A percentile compares a stretch with the other conserved stretches of the same genome.
These are phyloP conservation scores for Manihot esculenta DNA, from an alignment of 441 rosid species.

Conservation along the genomic window DNA sequence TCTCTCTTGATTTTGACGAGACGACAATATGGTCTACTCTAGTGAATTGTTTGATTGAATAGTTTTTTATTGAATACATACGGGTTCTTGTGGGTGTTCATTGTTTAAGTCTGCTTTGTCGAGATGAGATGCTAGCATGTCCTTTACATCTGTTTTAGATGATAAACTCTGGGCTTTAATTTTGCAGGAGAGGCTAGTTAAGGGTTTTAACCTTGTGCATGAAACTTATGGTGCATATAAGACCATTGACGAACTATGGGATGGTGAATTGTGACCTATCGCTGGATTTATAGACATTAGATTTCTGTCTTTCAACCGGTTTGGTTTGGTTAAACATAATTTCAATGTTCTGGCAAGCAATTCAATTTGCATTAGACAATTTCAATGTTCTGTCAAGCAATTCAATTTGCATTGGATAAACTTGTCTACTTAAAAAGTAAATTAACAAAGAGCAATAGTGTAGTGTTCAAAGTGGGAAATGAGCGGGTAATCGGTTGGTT, in stretches of 20 bases:
- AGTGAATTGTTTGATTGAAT: too few relatives aligned
- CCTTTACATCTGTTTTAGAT: neutral
- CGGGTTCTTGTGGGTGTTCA: neutral
- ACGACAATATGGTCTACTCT: neutral
- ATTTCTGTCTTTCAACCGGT: constrained; percentile 15
- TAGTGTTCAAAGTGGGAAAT: too few relatives aligned
- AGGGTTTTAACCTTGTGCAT: constrained; percentile 30
- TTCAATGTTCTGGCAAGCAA: too few relatives aligned
- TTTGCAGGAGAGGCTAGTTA: constrained; percentile 38
- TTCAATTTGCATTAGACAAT: too few relatives aligned
- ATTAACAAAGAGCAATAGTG: too few relatives aligned
- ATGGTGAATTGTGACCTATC: constrained; percentile 33
- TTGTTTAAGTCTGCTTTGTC: neutral
- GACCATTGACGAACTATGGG: constrained; percentile 54
- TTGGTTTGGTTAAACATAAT: neutral
- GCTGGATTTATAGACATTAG: neutral
- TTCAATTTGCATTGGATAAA: neutral
- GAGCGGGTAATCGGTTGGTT: too few relatives aligned
- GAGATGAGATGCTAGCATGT: neutral
- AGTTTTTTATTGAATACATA: neutral
- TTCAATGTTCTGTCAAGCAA: neutral
- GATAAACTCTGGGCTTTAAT: neutral
- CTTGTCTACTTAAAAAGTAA: neutral
- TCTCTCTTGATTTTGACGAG: neutral
- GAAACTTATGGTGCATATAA: constrained; percentile 38